Evolutionary conservation across 129 eudicot genomes (phyloP).

Genomic region (Helichrysum umbraculigerum): DNA sequence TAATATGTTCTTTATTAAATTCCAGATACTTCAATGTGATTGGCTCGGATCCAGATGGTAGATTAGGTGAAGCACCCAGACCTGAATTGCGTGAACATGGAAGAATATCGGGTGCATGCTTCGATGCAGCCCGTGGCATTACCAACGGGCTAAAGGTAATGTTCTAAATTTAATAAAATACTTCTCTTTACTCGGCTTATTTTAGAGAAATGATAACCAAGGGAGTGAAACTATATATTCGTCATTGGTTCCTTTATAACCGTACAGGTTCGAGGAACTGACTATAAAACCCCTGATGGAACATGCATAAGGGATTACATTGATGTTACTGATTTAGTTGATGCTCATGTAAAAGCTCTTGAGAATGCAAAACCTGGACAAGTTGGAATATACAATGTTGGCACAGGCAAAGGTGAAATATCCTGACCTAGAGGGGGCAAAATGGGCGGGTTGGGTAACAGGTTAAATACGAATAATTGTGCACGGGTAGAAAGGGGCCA

Average conservation of each 20-base stretch:
- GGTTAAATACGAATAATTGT: background rate
- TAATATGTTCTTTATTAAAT: background rate
- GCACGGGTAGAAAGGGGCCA: background rate
- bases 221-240: background rate
- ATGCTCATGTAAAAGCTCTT: constrained; percentile 93
- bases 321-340: constrained; percentile 87
- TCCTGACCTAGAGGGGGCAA: background rate
- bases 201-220: background rate
- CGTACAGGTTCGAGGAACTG: constrained; percentile 79
- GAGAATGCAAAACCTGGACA: constrained; percentile 70
- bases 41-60: constrained; percentile 95
- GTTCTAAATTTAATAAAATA: background rate
- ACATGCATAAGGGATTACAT: constrained; percentile 87
- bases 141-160: constrained; percentile 81
- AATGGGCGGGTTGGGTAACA: background rate
- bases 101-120: constrained; percentile 95
- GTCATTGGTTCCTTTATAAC: background rate
- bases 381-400: constrained; percentile 79
- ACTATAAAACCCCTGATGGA: constrained; percentile 81
- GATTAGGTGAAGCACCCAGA: constrained; percentile 91
- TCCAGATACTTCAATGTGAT: constrained; percentile 91
- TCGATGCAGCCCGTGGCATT: constrained; percentile 91
- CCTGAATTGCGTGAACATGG: constrained; percentile 95
- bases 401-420: constrained; percentile 75
- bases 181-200: background rate